Base-by-base conservation (phyloP, 495 filamentous ascomycete species). In the Aspergillus leporis region DNA sequence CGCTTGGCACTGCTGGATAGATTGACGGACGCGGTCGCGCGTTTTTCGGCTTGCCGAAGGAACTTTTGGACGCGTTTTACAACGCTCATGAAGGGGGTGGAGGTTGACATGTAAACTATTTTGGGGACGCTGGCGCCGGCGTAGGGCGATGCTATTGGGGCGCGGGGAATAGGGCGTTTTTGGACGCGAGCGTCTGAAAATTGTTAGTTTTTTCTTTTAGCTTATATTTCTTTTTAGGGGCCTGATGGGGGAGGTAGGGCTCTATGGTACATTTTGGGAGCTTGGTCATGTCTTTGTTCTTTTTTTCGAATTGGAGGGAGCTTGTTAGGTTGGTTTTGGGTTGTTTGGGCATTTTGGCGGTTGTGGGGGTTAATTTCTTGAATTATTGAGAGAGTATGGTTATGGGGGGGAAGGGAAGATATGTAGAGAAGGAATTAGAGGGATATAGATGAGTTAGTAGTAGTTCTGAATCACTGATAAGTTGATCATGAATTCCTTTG, bases 11-110 rank as follows among this genome's bases (percentile, higher is more conserved):
- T 71, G 19, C 71, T 62, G 18, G 74, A 65, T 0, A 77, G 67
- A 49, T 67, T 66, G 38, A 72, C 69, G 52, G 77, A 75, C 30
- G 70, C 70, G 40, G 78, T 80, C 7, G 75, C 73, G 56, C 90
- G 84, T 51, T 85, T 82, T 50, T 89, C 84, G 19, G 86, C 82
- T 5, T 86, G 80, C 3, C 62, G 65, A 14, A 97, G 86, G 13
- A 90, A 80, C 55, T 87, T 87, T 51, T 88, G 85, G 25, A 91
- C 85, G 60, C 92, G 90, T 72, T 91, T 90, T 16, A 96, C 81
- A 13, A 86, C 83, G n/a, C 87, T 84, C 72, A 95, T 87, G 78
- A 96, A 91, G 13, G 90, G 89, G 0, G 92, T 86, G 3, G 72
- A 74, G 48, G 84, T 70, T 10, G 88, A 87, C n/a, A 97, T 77